phyloP scores from a whole-genome alignment of 176 grass and related monocot genomes.

The Tuctoria greenei region DNA sequence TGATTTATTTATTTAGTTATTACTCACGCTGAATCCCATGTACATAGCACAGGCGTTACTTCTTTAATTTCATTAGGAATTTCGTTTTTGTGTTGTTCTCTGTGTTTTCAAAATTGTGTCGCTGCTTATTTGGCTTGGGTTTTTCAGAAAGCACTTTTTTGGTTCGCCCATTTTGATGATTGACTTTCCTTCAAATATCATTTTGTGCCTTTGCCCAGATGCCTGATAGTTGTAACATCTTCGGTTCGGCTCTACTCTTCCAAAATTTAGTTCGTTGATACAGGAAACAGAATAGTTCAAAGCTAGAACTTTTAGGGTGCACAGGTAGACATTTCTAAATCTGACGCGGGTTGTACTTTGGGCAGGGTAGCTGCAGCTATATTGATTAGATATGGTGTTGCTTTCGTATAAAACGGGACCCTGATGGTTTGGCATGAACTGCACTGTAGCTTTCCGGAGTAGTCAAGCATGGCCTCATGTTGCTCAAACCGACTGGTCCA shows the following conservation, averaged over 20 bases:
- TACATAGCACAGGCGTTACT: not conserved
- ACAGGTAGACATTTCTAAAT: conserved; percentile 27
- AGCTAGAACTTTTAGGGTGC: not conserved
- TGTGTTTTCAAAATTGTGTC: not conserved
- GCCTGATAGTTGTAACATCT: not conserved
- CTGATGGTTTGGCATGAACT: conserved; percentile 29
- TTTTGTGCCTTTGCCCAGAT: not conserved
- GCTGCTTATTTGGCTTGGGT: not conserved
- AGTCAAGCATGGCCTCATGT: conserved; percentile 29
- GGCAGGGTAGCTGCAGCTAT: conserved; percentile 19
- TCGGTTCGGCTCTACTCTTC: not conserved
- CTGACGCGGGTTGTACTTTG: conserved; percentile 18
- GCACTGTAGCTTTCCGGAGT: conserved; percentile 24
- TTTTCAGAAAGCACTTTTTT: not conserved
- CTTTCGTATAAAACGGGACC: conserved; percentile 28
- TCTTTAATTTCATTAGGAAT: conserved; percentile 3
- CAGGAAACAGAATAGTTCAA: conserved; percentile 3
- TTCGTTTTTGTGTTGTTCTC: not conserved
- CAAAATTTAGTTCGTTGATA: not conserved
- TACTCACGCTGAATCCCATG: not conserved
- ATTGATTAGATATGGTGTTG: conserved; percentile 34
- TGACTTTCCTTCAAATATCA: not conserved
- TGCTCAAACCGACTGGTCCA: conserved; percentile 36
- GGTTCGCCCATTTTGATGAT: not conserved
- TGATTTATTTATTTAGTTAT: not conserved